These are phyloP conservation scores for Cryptococcus floricola DNA, from an alignment of 1,284 basidiomycete genomes.

Conservation along the genomic window DNA sequence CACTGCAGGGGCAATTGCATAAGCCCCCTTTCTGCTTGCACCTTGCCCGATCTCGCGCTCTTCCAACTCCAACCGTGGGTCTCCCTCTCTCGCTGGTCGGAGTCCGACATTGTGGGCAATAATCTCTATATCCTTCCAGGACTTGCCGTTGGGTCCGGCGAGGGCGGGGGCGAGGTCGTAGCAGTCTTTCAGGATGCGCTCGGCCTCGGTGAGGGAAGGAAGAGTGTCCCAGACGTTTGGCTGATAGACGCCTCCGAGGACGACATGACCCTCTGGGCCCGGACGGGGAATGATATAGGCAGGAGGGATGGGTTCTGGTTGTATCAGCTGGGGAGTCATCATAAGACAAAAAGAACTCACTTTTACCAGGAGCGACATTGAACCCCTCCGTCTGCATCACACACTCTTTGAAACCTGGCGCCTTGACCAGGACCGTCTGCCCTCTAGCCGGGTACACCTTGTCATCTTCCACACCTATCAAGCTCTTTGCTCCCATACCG, in stretches of 20 bases:
- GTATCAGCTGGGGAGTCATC: not conserved
- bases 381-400: slow-evolving; percentile 19
- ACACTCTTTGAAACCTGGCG: slow-evolving; percentile 31
- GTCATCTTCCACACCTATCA: slow-evolving; percentile 46
- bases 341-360: not conserved
- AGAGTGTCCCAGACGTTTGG: slow-evolving; percentile 37
- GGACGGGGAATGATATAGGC: slow-evolving; percentile 51
- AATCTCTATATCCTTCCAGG: slow-evolving; percentile 52
- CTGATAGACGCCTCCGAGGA: slow-evolving; percentile 44
- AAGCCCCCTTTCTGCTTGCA: slow-evolving; percentile 23
- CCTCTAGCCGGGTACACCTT: slow-evolving; percentile 43
- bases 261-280: slow-evolving; percentile 43
- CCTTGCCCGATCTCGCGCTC: slow-evolving; percentile 52
- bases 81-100: slow-evolving; percentile 65
- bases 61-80: slow-evolving; percentile 64
- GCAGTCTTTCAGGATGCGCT: slow-evolving; percentile 47
- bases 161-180: slow-evolving; percentile 45
- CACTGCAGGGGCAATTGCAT: slow-evolving; percentile 1
- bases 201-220: slow-evolving; percentile 31
- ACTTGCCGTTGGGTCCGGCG: slow-evolving; percentile 32
- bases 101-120: slow-evolving; percentile 64
- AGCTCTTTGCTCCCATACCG: slow-evolving; percentile 42
- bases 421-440: slow-evolving; percentile 45
- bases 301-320: slow-evolving; percentile 6
- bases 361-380: slow-evolving; percentile 9